Evolutionary conservation across 2,329 filamentous ascomycete genomes (phyloP), one percentile per base, ranked within the genome.

Genomic region (Sodiomyces alkalinus): DNA sequence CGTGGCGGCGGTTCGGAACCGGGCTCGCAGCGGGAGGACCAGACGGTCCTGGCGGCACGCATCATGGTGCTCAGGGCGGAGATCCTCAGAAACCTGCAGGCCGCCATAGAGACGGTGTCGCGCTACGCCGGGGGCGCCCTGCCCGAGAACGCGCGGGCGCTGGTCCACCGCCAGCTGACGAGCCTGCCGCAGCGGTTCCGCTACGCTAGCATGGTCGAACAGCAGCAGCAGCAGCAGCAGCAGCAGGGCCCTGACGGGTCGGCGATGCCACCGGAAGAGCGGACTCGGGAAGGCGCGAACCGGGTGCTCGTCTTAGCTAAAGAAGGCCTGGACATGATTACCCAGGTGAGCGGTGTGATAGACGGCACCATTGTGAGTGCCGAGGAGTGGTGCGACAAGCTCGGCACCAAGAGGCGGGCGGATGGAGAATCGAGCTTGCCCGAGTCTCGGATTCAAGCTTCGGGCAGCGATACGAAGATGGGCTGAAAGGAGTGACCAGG

Each of bases 281-380:
- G 59, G 25, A 51, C 58, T 9, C 53, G 55, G 2, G 65, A 74
- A 16, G 63, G 64, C 28, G 85, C 82, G 0, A 77, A 85, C 40
- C 68, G 79, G 22, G 85, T 92, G 31, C 58, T 96, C 9, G 73
- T 90, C 2, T 71, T 96, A 28, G 87, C 87, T 6, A 80, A 79
- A 43, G 87, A 96, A 48, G 83, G 86, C 0, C 61, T 96, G 10
- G 85, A 94, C 41, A 93, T 96, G 78, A 85, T 96, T 65, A 69
- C 74, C 1, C 85, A 94, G 49, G 83, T 98, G 27, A 90, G 76
- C 22, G 74, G 76, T 5, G 81, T 94, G 2, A 67, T 96, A 7
- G 81, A 92, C 40, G 80, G 83, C 29, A 96, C 90, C 0, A 79
- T 96, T 29, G 69, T 80, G 31, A 90, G 80, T 42, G 90, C 90